Base-by-base conservation (phyloP, 2,329 filamentous ascomycete genomes). In the Xylaria sp. region DNA sequence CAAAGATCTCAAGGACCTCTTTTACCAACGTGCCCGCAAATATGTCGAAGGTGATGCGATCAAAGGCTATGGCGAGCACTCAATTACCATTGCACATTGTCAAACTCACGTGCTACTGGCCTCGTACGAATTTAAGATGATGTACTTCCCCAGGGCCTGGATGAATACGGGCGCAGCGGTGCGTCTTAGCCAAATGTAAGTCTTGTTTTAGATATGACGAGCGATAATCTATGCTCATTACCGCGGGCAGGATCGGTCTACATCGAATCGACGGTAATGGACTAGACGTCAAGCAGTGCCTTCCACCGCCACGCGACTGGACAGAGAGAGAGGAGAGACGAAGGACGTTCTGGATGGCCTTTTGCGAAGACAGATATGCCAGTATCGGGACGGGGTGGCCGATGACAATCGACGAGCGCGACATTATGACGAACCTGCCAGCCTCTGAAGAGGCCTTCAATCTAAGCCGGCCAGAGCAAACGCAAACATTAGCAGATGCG, bases 371-470 rank as follows among this genome's bases (percentile, higher is more conserved):
- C 77, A 89, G 96, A 61, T 98, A 97, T 80, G 93, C 94, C 5
- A 98, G 94, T 75, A 96, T 98, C 65, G 96, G 96, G 39, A 98
- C 96, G 1, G 96, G 96, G 6, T 98, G 96, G 96, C 96, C 96
- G 0, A 95, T 98, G 92, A 90, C 88, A 0, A 88, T 98, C 63
- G 95, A 98, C 72, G 96, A 99, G 81, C 88, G 87, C 77, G 96
- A 99, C 82, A 93, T 98, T 72, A 85, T 92, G 82, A 97, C 94
- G 27, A 92, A 94, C 72, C 84, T 99, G 30, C 96, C 96, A 2
- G 83, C 91, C 1, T 91, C 91, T 0, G 95, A 98, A 67, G 92
- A 97, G 59, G 90, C 93, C 0, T 99, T 93, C 75, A 87, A 94
- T 21, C 90, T 91, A 81, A 93, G 92, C 81, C 91, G 89, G 55